These are phyloP conservation scores for Erysiphe pulchra DNA, from an alignment of 2,329 filamentous ascomycete species.

Conservation along the genomic window DNA sequence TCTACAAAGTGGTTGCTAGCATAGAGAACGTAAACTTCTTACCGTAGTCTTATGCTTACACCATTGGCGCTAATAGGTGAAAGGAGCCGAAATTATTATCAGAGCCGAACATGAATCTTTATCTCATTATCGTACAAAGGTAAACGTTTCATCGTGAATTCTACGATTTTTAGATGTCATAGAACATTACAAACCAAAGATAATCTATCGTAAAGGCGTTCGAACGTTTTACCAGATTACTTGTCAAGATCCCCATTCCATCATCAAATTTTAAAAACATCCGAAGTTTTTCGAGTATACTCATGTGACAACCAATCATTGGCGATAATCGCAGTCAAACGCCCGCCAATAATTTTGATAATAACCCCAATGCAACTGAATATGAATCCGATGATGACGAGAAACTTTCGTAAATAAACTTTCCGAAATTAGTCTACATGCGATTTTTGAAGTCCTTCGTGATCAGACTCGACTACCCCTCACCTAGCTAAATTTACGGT, in stretches of 20 bases:
- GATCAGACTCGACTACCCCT: not conserved
- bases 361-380: not conserved
- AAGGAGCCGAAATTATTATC: not conserved
- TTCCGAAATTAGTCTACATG: not conserved
- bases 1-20: too few relatives aligned
- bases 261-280: not conserved
- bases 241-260: not conserved
- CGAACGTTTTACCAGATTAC: not conserved
- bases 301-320: not conserved
- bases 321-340: not conserved
- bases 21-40: not conserved
- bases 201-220: not conserved
- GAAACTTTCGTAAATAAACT: not conserved
- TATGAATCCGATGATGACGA: not conserved
- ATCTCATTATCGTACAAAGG: not conserved
- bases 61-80: not conserved
- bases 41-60: not conserved
- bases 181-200: not conserved
- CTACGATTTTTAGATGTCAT: not conserved
- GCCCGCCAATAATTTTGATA: not conserved
- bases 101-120: not conserved
- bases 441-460: not conserved
- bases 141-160: not conserved
- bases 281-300: not conserved
- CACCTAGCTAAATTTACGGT: not conserved